Evolutionary conservation across 2,329 filamentous ascomycete genomes (phyloP).

Genomic region (Fusarium redolens): DNA sequence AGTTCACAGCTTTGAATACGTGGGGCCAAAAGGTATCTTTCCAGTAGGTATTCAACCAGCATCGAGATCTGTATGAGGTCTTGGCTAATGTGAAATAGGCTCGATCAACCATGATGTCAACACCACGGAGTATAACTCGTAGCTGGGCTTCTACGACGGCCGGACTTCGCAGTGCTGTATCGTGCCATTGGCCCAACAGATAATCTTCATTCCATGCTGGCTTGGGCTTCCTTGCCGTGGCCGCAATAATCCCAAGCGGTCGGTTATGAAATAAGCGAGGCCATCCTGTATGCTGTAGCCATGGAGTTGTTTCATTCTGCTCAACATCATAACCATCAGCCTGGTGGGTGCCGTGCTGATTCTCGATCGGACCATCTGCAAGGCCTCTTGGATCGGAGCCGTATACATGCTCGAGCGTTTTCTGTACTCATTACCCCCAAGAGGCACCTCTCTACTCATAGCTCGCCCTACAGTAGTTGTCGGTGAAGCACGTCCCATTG

Average conservation of each 20-base stretch:
- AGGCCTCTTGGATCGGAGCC: no score
- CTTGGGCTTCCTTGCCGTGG: background rate
- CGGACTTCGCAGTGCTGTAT: background rate
- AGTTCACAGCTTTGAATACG: background rate
- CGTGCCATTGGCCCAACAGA: background rate
- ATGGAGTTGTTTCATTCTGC: background rate
- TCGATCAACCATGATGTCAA: background rate
- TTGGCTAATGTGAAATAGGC: background rate
- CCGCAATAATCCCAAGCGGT: no score
- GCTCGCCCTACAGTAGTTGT: no score
- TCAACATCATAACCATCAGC: background rate
- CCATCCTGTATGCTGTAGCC: no score
- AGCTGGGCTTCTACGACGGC: background rate
- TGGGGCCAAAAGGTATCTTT: constrained; percentile 11
- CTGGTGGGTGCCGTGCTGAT: no score
- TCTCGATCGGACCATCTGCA: no score
- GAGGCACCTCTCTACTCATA: no score
- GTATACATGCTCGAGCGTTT: no score
- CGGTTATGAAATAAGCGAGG: no score
- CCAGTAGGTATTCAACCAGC: constrained; percentile 3
- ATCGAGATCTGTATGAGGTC: constrained; percentile 3
- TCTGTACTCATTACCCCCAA: no score
- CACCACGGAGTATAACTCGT: background rate
- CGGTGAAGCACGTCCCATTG: no score
- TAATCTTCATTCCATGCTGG: background rate